These are phyloP conservation scores for Neopestalotiopsis clavispora DNA, from an alignment of 2,329 filamentous ascomycete genomes.

Conservation along the genomic window DNA sequence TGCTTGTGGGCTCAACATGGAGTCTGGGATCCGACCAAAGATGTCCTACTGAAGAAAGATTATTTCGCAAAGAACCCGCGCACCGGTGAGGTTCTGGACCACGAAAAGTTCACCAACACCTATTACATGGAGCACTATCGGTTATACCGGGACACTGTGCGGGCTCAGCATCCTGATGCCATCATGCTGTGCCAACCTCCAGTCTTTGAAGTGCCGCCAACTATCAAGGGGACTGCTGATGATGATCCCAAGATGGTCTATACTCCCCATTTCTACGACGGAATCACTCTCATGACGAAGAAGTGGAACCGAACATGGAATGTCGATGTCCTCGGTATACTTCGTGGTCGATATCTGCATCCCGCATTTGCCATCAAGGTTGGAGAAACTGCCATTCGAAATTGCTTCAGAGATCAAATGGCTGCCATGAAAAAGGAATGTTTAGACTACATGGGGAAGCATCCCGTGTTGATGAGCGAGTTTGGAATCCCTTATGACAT, in stretches of 20 bases:
- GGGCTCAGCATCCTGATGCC: slow-evolving; percentile 75
- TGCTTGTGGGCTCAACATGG: slow-evolving; percentile 98
- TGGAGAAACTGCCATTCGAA: slow-evolving; percentile 91
- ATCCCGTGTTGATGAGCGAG: slow-evolving; percentile 89
- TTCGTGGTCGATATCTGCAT: slow-evolving; percentile 85
- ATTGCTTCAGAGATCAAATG: slow-evolving; percentile 89
- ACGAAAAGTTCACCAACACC: slow-evolving; percentile 85
- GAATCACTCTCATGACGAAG: slow-evolving; percentile 95
- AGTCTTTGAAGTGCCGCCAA: slow-evolving; percentile 88
- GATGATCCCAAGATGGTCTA: slow-evolving; percentile 92
- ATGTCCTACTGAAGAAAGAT: slow-evolving; percentile 79
- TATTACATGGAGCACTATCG: slow-evolving; percentile 91
- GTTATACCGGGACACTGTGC: slow-evolving; percentile 75
- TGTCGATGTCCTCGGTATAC: slow-evolving; percentile 89
- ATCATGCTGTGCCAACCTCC: slow-evolving; percentile 92
- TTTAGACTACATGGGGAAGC: slow-evolving; percentile 83
- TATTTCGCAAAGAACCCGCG: slow-evolving; percentile 84
- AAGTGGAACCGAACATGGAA: slow-evolving; percentile 99
- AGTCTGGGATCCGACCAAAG: slow-evolving; percentile 84
- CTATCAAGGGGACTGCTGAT: slow-evolving; percentile 84
- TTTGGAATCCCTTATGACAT: slow-evolving; percentile 99
- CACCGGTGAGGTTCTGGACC: slow-evolving; percentile 76
- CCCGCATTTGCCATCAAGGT: slow-evolving; percentile 92
- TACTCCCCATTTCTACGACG: slow-evolving; percentile 95
- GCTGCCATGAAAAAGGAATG: slow-evolving; percentile 84